Percentiles rank a stretch among this genome's conserved stretches.
phyloP scores from a whole-genome alignment of 305 asterid genomes.

The Ajuga reptans region DNA sequence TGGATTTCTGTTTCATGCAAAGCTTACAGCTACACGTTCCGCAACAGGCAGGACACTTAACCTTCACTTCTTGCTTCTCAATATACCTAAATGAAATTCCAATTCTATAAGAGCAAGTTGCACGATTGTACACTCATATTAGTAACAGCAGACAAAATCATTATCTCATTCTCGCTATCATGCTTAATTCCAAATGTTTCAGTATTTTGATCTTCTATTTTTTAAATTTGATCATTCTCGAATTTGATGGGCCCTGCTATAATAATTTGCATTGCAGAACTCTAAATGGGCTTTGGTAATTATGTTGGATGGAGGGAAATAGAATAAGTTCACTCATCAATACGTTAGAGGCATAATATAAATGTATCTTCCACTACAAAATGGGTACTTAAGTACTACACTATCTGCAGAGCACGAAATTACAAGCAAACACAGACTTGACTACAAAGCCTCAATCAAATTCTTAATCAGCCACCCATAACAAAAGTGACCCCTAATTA shows the following conservation, averaged over 20 bases:
- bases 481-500: neutral
- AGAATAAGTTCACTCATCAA: neutral
- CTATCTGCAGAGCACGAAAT: neutral
- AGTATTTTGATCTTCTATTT: neutral
- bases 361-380: neutral
- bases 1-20: constrained; percentile 45
- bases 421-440: neutral
- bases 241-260: neutral
- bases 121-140: neutral
- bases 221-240: neutral
- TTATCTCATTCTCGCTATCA: neutral
- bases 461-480: constrained; percentile 2
- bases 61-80: constrained; percentile 68
- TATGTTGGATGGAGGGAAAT: neutral
- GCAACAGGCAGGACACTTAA: constrained; percentile 71
- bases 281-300: neutral
- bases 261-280: neutral
- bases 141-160: neutral
- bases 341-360: neutral
- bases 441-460: neutral
- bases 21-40: constrained; percentile 70
- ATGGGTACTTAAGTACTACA: neutral
- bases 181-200: neutral
- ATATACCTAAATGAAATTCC: constrained; percentile 39
- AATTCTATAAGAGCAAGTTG: constrained; percentile 18